phyloP scores from a whole-genome alignment of 345 rosid species.

The Eucalyptus marginata region DNA sequence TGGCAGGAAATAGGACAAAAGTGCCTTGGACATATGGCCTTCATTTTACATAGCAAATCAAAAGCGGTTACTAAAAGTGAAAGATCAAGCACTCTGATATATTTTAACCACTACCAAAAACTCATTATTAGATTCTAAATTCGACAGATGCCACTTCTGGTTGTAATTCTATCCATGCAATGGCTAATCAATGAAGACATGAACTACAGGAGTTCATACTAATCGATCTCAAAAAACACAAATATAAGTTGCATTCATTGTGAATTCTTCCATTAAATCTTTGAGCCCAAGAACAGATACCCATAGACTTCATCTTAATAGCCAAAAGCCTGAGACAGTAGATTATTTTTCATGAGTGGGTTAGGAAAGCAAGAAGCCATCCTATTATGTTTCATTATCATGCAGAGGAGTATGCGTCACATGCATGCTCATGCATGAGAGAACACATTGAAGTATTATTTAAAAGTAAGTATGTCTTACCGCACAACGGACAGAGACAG shows the following conservation, averaged over 20 bases:
- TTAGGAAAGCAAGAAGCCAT: background rate
- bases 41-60: background rate
- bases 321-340: background rate
- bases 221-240: background rate
- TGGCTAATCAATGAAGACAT: background rate
- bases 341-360: background rate
- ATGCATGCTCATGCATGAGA: background rate
- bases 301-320: background rate
- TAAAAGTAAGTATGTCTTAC: conserved; percentile 26
- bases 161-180: background rate
- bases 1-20: background rate
- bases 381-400: background rate
- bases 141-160: background rate
- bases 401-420: background rate
- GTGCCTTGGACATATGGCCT: background rate
- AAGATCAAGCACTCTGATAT: background rate
- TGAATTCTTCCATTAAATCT: background rate
- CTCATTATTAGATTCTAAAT: background rate
- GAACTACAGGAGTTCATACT: background rate
- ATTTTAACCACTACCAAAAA: background rate
- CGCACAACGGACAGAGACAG: conserved; percentile 73
- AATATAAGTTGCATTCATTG: background rate
- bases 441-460: background rate
- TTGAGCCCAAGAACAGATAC: background rate
- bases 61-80: background rate